Evolutionary conservation across 257 asterid genomes (phyloP).

Genomic region (Nicotiana tomentosiformis): DNA sequence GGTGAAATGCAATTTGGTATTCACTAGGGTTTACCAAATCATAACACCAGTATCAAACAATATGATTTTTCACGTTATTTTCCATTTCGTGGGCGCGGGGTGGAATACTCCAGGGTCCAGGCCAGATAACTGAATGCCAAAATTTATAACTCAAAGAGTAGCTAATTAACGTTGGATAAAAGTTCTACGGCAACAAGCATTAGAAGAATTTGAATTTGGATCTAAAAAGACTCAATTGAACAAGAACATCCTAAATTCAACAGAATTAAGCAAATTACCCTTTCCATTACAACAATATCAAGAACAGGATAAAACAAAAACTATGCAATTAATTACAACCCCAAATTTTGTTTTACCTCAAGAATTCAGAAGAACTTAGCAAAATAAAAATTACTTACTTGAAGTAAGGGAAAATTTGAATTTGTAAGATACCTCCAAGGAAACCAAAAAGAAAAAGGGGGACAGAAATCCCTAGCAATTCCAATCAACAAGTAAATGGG

Average conservation of each 20-base stretch:
- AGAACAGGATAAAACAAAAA: background rate
- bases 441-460: background rate
- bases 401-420: background rate
- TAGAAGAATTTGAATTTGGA: background rate
- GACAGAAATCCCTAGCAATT: background rate
- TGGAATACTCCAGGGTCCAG: background rate
- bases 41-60: background rate
- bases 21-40: background rate
- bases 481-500: conserved; percentile 2
- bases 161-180: background rate
- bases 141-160: too few relatives aligned
- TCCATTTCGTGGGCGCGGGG: background rate
- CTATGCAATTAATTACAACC: background rate
- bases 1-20: background rate
- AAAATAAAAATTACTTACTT: background rate
- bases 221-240: background rate
- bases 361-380: background rate
- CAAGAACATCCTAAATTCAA: background rate
- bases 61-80: background rate
- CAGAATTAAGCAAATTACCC: background rate
- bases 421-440: background rate
- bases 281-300: background rate
- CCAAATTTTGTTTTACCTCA: background rate
- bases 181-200: background rate
- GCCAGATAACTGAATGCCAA: background rate